phyloP scores from a whole-genome alignment of 805 yeast species.

The Candida patagonica region DNA sequence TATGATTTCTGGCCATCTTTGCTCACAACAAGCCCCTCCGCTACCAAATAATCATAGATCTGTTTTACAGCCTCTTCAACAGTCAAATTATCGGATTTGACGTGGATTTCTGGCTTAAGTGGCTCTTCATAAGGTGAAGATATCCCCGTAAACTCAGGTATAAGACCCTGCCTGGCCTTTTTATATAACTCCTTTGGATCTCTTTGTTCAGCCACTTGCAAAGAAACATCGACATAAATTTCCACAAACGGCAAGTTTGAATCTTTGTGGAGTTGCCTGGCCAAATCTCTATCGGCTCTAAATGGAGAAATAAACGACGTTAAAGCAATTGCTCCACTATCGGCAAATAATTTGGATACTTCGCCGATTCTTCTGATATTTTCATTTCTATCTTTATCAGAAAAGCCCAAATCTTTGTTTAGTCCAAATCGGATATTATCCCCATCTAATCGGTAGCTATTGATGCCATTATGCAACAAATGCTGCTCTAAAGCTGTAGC shows the following conservation, averaged over 20 bases:
- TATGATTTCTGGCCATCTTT: background rate
- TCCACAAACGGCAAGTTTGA: slow-evolving; percentile 77
- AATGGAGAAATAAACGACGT: slow-evolving; percentile 94
- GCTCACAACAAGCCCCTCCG: slow-evolving; percentile 5
- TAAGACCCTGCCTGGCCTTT: slow-evolving; percentile 91
- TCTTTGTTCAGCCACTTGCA: slow-evolving; percentile 90
- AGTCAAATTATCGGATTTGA: slow-evolving; percentile 59
- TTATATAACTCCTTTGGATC: slow-evolving; percentile 96
- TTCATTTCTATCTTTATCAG: slow-evolving; percentile 86
- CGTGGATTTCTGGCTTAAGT: slow-evolving; percentile 68
- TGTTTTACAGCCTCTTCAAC: slow-evolving; percentile 75
- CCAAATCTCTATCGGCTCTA: slow-evolving; percentile 70
- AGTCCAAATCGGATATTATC: slow-evolving; percentile 92
- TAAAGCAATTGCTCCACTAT: slow-evolving; percentile 77
- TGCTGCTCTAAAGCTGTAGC: slow-evolving; percentile 90
- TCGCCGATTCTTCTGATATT: slow-evolving; percentile 92
- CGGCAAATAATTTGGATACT: slow-evolving; percentile 89
- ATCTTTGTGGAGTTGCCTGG: slow-evolving; percentile 74
- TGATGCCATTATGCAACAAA: slow-evolving; percentile 56
- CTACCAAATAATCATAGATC: slow-evolving; percentile 48
- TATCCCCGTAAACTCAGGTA: slow-evolving; percentile 91
- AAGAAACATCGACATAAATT: slow-evolving; percentile 87
- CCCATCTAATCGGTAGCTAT: slow-evolving; percentile 82
- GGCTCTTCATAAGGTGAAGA: slow-evolving; percentile 97
- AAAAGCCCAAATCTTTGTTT: slow-evolving; percentile 89